Evolutionary conservation across 78 protist species (phyloP).

Genomic region (Protostelium mycophagum): DNA sequence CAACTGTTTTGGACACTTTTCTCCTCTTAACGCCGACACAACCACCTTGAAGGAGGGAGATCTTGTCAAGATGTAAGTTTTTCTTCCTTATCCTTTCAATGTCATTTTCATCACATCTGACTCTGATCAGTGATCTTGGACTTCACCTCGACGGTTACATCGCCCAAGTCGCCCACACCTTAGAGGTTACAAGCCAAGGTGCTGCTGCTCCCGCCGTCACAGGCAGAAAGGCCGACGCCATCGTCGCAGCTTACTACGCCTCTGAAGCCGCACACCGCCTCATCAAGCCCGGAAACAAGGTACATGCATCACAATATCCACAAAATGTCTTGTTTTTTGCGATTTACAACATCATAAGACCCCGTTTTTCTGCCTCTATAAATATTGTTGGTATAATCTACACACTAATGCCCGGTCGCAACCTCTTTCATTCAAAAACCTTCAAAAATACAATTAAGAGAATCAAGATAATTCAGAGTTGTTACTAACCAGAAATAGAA

Average conservation of each 20-base stretch:
- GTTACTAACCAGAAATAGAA: constrained; percentile 19
- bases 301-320: not conserved
- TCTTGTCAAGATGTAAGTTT: constrained; percentile 84
- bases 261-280: constrained; percentile 71
- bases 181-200: constrained; percentile 53
- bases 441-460: no score
- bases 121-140: constrained; percentile 82
- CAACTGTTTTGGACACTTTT: constrained; percentile 89
- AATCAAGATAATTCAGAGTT: no score
- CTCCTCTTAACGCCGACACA: constrained; percentile 79
- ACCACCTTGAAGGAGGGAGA: constrained; percentile 80
- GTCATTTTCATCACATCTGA: not conserved
- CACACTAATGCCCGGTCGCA: no score
- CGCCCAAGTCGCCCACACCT: constrained; percentile 86
- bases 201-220: constrained; percentile 26
- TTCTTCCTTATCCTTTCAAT: not conserved
- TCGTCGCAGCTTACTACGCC: constrained; percentile 92
- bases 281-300: constrained; percentile 66
- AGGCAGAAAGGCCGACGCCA: constrained; percentile 80
- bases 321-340: not conserved
- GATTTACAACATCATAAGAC: no score
- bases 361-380: no score
- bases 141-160: constrained; percentile 93
- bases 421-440: no score
- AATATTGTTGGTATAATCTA: no score